phyloP scores from a whole-genome alignment of 768 basidiomycete genomes.

The Agrocybe praecox region DNA sequence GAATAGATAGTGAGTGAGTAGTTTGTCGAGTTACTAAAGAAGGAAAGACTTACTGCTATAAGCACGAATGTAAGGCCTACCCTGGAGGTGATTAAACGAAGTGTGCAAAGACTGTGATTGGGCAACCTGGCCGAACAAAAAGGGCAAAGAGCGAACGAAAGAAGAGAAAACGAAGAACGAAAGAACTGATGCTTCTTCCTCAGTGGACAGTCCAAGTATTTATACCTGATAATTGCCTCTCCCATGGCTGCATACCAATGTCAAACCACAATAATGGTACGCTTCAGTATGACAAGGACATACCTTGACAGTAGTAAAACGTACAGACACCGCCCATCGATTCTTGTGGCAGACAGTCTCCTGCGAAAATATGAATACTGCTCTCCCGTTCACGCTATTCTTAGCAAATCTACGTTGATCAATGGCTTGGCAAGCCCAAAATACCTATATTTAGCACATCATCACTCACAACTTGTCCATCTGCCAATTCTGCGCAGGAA shows the following conservation, averaged over 20 bases:
- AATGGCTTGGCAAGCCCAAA: slow-evolving; percentile 16
- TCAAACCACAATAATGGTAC: slow-evolving; percentile 4
- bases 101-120: slow-evolving; percentile 33
- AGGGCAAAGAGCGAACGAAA: slow-evolving; percentile 21
- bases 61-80: slow-evolving; percentile 32
- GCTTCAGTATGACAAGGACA: slow-evolving; percentile 10
- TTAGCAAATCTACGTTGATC: not conserved
- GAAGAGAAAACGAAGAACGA: slow-evolving; percentile 19
- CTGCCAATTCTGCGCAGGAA: slow-evolving; percentile 10
- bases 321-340: slow-evolving; percentile 12
- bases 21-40: slow-evolving; percentile 1
- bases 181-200: slow-evolving; percentile 15
- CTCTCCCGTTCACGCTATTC: slow-evolving; percentile 1
- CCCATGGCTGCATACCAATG: not conserved
- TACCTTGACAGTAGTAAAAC: slow-evolving; percentile 13
- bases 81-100: slow-evolving; percentile 25
- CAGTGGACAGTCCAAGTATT: slow-evolving; percentile 9
- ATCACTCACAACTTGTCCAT: slow-evolving; percentile 14
- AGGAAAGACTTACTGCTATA: slow-evolving; percentile 23
- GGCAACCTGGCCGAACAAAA: slow-evolving; percentile 44
- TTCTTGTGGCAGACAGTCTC: slow-evolving; percentile 15
- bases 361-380: not conserved
- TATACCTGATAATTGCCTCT: slow-evolving; percentile 11
- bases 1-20: not conserved
- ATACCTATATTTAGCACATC: slow-evolving; percentile 11